Evolutionary conservation across 192 early-diverging fungal genomes (phyloP), one percentile per base, ranked within the genome.

Genomic region (Linnemannia zychae): DNA sequence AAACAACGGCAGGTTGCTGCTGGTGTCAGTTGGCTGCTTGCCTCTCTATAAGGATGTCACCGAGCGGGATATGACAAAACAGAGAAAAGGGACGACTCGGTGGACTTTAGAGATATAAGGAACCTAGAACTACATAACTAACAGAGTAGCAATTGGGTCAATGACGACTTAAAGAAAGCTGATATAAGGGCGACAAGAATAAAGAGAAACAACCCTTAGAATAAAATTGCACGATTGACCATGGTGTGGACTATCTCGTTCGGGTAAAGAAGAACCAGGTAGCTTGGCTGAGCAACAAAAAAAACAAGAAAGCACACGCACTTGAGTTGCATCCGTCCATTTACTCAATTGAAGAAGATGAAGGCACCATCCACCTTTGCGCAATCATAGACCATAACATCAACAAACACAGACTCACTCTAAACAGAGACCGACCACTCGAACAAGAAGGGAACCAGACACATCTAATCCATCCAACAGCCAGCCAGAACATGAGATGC

Each of bases 401-500:
- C 50, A 57, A 57, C 52, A 57, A 57, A 20, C n/a, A 63, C 24
- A 63, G 57, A 12, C 57, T 4, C 57, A 63, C 57, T 31, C 57
- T 63, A 63, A 63, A 31, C 57, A 63, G 57, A 63, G 57, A 63
- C 57, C 11, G 57, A 63, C 40, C n/a, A 57, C n/a, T 11, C 7
- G 52, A 57, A 20, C 52, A 57, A 18, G 7, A n/a, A 57, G 7
- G 52, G 57, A 63, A 12, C 57, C 57, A 31, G 57, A 63, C 57
- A 11, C 57, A n/a, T n/a, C n/a, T n/a, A n/a, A n/a, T n/a, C n/a
- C n/a, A n/a, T n/a, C n/a, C n/a, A 31, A 31, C 57, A 60, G 57
- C 11, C 57, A 60, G 57, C 57, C 57, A 63, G 28, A 63, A 63
- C 57, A 63, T 63, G 57, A 63, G 28, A 63, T 63, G 57, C 57